Base-by-base conservation (phyloP, 495 filamentous ascomycete genomes). In the Lasiosphaeria miniovina region DNA sequence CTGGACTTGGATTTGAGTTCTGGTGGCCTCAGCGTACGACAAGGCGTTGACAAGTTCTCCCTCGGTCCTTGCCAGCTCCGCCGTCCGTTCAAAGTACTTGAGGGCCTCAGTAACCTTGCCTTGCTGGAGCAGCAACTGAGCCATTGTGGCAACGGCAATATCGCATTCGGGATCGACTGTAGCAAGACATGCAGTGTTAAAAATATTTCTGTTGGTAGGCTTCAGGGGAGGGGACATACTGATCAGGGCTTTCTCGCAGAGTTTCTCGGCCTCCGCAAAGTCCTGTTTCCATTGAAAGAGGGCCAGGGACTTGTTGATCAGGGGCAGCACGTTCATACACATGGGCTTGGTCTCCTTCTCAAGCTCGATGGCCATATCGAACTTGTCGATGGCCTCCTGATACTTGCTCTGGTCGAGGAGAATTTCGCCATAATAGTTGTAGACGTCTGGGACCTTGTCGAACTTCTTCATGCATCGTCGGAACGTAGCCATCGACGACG, bases 371-470 rank as follows among this genome's bases (percentile, higher is more conserved):
- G 95, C 94, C 51, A 85, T 94, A 70, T 99, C 94, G 68, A 99
- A 99, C 79, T 97, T 96, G 77, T 96, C 89, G 63, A 99, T 95
- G 11, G 94, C 94, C 70, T 98, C 94, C 52, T 89, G 80, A 73
- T 85, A 97, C 76, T 96, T 96, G 73, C 89, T 85, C 79, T 99
- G 94, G 78, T 99, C 94, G 24, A 99, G 85, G 31, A 99, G 81
- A n/a, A 99, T 84, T 76, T 99, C 94, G 69, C 94, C 94, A 64
- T 95, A 98, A 83, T 98, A 99, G 80, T 99, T 99, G 80, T 98
- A 99, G 3, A 99, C 94, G 70, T 99, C 94, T 5, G 94, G 93
- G 8, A 93, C 91, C 63, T 90, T 89, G 62, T 91, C 90, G 68
- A 99, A 99, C 76, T 95, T 96, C 88, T 98, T 99, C 67, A 97